Percentiles rank a stretch among this genome's conserved stretches.
Conservation (phyloP, 176 grass and related monocot genomes). For the Ananas comosus region DNA sequence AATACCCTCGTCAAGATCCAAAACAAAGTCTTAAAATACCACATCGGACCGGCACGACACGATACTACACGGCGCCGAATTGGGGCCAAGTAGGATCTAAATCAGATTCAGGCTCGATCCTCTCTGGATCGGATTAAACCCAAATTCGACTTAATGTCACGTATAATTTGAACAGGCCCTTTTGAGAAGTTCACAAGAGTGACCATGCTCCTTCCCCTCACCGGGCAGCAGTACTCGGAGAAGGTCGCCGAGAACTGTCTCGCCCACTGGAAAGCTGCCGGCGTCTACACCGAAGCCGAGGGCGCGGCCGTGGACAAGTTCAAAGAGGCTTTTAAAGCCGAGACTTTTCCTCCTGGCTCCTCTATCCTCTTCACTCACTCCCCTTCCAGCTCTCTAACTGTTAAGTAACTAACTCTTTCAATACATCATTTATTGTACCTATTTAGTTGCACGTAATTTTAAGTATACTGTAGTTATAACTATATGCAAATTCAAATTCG, state of each 20-base stretch:
- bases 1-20: too few relatives aligned
- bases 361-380: slow-evolving; percentile 88
- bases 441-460: neutral
- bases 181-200: slow-evolving; percentile 81
- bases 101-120: too few relatives aligned
- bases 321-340: slow-evolving; percentile 46
- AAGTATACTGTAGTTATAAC: neutral
- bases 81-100: too few relatives aligned
- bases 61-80: too few relatives aligned
- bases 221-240: slow-evolving; percentile 64
- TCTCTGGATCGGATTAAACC: neutral
- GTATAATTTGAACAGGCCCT: slow-evolving; percentile 23
- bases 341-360: slow-evolving; percentile 64
- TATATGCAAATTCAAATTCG: too few relatives aligned
- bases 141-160: neutral
- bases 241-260: slow-evolving; percentile 92
- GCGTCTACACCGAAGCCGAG: slow-evolving; percentile 60
- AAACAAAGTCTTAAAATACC: too few relatives aligned
- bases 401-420: slow-evolving; percentile 8
- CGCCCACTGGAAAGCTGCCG: slow-evolving; percentile 48
- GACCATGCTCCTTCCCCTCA: slow-evolving; percentile 60
- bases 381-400: slow-evolving; percentile 44
- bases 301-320: slow-evolving; percentile 51
- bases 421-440: neutral
- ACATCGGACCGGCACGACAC: too few relatives aligned